Base-by-base conservation (phyloP, 2,329 filamentous ascomycete genomes). In the Clonostachys chloroleuca region DNA sequence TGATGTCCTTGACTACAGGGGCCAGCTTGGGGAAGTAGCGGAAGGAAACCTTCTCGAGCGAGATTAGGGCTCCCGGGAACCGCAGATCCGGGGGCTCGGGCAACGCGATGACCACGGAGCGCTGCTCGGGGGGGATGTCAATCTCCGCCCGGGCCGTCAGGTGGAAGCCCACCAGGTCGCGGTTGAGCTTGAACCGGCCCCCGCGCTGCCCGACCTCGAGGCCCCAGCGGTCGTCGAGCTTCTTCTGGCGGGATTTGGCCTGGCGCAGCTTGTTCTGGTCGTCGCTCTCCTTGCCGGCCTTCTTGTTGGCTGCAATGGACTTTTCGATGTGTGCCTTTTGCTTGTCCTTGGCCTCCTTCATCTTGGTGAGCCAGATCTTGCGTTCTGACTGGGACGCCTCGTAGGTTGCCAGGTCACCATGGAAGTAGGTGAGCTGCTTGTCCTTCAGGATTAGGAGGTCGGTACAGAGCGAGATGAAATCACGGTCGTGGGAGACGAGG, bases 251-350 rank as follows among this genome's bases (percentile, higher is more conserved):
- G 5, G 85, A 89, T 52, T 91, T 92, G 5, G 89, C 89, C 69
- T 92, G 87, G n/a, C 87, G 83, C 4, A 95, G 74, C 61, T 91
- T 92, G 60, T 92, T 92, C 55, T 91, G 86, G 58, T 95, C 89
- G 33, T 89, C 87, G 24, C 84, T 86, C 43, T 83, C 83, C 61
- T 85, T 87, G 7, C 88, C 90, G 17, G 85, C 80, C 53, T 84
- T 86, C 57, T 90, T 78, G 54, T 88, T 92, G 49, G 84, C 80
- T 17, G 79, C 75, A 44, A 95, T 90, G 1, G 84, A 87, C 55
- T 87, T 81, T 64, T 92, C 84, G 51, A 95, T 88, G 57, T 94
- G 88, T 4, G 86, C 82, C 47, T 83, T 86, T 61, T 95, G 88
- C 59, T 82, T 84, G 47, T 94, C 88, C 59, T 92, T 85, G 0